A percentile compares a stretch with the other conserved stretches of the same genome.
Conservation (phyloP, 495 filamentous ascomycete genomes). For the Aspergillus affinis region DNA sequence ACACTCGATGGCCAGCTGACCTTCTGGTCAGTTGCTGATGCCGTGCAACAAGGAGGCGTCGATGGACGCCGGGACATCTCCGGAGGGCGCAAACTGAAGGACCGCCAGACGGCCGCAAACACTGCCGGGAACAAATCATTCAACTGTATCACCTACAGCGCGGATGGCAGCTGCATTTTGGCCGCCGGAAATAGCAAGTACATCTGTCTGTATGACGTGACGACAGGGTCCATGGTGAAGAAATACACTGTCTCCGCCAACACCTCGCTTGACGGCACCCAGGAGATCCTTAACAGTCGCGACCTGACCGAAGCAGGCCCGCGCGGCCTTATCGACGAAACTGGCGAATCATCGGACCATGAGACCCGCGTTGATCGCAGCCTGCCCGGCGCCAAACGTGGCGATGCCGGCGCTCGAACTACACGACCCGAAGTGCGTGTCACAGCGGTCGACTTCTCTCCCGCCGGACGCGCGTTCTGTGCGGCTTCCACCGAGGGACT, state of each 20-base stretch:
- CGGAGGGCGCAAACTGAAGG: conserved; percentile 81
- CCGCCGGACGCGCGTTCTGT: conserved; percentile 86
- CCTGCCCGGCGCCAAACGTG: conserved; percentile 86
- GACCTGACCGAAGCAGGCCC: conserved; percentile 90
- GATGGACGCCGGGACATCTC: conserved; percentile 91
- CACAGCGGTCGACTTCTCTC: conserved; percentile 79
- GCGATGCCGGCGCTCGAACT: conserved; percentile 75
- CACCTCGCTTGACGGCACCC: conserved; percentile 88
- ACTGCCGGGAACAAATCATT: conserved; percentile 86
- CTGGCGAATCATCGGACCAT: conserved; percentile 84
- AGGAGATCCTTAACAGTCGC: conserved; percentile 92
- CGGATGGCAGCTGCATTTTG: conserved; percentile 85
- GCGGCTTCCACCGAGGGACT: conserved; percentile 93
- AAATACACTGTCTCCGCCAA: conserved; percentile 95
- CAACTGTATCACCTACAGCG: conserved; percentile 81
- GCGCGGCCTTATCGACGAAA: conserved; percentile 74
- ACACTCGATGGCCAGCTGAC: conserved; percentile 91
- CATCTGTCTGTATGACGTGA: conserved; percentile 91
- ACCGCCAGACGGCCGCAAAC: conserved; percentile 88
- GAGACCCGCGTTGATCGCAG: conserved; percentile 79
- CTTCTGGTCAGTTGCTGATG: conserved; percentile 91
- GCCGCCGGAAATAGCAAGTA: conserved; percentile 95
- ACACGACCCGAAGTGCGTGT: conserved; percentile 84
- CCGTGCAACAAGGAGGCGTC: conserved; percentile 73
- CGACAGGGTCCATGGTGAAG: conserved; percentile 84